phyloP scores from a whole-genome alignment of 768 basidiomycete genomes.

The Rhizopogon salebrosus region DNA sequence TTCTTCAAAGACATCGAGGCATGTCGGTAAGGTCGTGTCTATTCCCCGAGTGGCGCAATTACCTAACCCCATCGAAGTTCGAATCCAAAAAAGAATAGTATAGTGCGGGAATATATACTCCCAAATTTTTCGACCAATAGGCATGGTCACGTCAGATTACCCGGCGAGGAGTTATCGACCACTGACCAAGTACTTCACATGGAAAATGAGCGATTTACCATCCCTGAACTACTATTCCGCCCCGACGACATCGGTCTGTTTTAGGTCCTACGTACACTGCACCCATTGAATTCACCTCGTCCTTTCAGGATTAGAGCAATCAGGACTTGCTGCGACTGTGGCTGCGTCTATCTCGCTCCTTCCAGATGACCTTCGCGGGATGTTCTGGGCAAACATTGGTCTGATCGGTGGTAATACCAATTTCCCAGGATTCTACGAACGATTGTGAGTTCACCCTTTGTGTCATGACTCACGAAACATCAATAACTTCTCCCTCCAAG shows the following conservation, averaged over 20 bases:
- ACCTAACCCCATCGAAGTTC: slow-evolving; percentile 33
- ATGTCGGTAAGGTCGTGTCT: slow-evolving; percentile 58
- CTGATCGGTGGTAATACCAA: slow-evolving; percentile 80
- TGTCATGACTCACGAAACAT: not conserved
- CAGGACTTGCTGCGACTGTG: slow-evolving; percentile 73
- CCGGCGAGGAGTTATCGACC: slow-evolving; percentile 48
- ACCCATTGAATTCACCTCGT: slow-evolving; percentile 6
- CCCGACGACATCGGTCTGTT: slow-evolving; percentile 83
- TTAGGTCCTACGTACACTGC: slow-evolving; percentile 6
- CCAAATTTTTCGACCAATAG: slow-evolving; percentile 78
- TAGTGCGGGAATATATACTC: slow-evolving; percentile 85
- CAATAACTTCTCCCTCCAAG: slow-evolving; percentile 40
- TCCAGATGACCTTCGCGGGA: slow-evolving; percentile 76
- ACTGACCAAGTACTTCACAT: slow-evolving; percentile 72
- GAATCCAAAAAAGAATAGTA: slow-evolving; percentile 53
- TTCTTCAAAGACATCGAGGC: slow-evolving; percentile 71
- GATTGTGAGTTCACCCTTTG: slow-evolving; percentile 55
- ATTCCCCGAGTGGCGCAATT: slow-evolving; percentile 11
- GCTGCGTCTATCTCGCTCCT: slow-evolving; percentile 71
- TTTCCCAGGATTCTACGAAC: slow-evolving; percentile 64
- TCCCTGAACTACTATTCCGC: slow-evolving; percentile 89
- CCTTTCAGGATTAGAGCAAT: slow-evolving; percentile 65
- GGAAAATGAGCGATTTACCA: slow-evolving; percentile 87
- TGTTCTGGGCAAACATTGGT: slow-evolving; percentile 96
- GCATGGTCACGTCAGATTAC: slow-evolving; percentile 49